phyloP scores from a whole-genome alignment of 257 asterid species.

The Rubia yunnanensis region DNA sequence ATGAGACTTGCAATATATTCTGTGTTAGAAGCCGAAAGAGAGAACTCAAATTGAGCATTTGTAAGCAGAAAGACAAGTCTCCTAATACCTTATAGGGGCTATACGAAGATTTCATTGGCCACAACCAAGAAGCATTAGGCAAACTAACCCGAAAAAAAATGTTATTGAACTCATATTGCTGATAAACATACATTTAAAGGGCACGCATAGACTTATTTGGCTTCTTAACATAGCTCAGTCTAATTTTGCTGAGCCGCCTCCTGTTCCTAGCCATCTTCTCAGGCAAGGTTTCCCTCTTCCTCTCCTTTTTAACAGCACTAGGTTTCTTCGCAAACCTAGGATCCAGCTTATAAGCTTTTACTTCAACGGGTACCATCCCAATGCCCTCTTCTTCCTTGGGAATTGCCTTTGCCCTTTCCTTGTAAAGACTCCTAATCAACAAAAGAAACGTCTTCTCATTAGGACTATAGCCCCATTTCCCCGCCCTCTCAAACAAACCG shows the following conservation, averaged over 20 bases:
- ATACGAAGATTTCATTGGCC: neutral
- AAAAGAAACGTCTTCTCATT: constrained; percentile 53
- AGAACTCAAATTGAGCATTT: neutral
- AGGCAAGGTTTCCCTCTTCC: too few relatives aligned
- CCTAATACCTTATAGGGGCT: neutral
- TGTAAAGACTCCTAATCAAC: constrained; percentile 72
- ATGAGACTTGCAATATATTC: neutral
- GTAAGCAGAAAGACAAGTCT: neutral
- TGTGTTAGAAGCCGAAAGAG: neutral
- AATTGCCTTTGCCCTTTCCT: constrained; percentile 71
- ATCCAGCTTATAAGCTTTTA: constrained; percentile 58
- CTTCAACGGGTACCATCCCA: constrained; percentile 48
- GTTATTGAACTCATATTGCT: neutral
- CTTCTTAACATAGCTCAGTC: constrained; percentile 83
- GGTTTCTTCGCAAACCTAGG: constrained; percentile 62
- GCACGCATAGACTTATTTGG: too few relatives aligned
- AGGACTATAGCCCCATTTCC: constrained; percentile 71
- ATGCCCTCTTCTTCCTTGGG: constrained; percentile 73
- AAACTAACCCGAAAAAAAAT: neutral
- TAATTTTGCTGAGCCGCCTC: constrained; percentile 51
- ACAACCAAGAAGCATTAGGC: neutral
- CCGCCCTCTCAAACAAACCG: constrained; percentile 50
- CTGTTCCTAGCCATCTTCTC: constrained; percentile 98
- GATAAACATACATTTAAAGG: constrained; percentile 9
- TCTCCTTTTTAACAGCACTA: constrained; percentile 53